Evolutionary conservation across 2,329 filamentous ascomycete species (phyloP), one percentile per base, ranked within the genome.

Genomic region (Bimuria novae-zelandiae): DNA sequence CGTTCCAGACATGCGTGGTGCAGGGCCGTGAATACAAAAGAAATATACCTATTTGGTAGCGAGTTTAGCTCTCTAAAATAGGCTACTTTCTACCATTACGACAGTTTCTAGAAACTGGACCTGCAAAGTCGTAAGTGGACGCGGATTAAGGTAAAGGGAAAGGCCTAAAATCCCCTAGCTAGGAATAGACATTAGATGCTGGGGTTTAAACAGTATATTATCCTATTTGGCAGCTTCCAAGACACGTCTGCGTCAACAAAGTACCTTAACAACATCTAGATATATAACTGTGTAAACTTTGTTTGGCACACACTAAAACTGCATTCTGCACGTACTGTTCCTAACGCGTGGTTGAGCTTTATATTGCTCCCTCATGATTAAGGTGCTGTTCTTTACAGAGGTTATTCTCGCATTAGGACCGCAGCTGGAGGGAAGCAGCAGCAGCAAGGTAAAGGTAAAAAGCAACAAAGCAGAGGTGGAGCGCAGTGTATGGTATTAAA

Each of bases 61-160:
- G 94, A 99, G 76, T 99, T 99, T 74, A 95, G 90, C 52, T 93
- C 89, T 23, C 94, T 94, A 2, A 97, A 97, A 72, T 94, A 97
- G 75, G 94, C 94, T 3, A 97, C 93, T 0, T 99, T 99, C 69
- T 97, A 99, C 74, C 94, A 99, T 75, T 99, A 99, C 78, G 96
- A 96, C 68, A 94, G 97, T 76, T 97, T 99, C 73, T 99, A 94
- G 93, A 83, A 89, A 44, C 82, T 97, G 37, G 92, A 97, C 69
- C 89, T 93, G 0, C 83, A 82, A 7, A 87, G 84, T 7, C 83
- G 92, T 64, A 94, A 99, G 77, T 99, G 94, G 94, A 89, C 86
- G 51, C 89, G 92, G 56, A 80, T 99, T 29, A 94, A 99, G 73
- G 82, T 81, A 2, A 88, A 87, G 77, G 89, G 89, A 53, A 90